These are phyloP conservation scores for Podaxis sp. DNA, from an alignment of 768 basidiomycete species.

Conservation along the genomic window DNA sequence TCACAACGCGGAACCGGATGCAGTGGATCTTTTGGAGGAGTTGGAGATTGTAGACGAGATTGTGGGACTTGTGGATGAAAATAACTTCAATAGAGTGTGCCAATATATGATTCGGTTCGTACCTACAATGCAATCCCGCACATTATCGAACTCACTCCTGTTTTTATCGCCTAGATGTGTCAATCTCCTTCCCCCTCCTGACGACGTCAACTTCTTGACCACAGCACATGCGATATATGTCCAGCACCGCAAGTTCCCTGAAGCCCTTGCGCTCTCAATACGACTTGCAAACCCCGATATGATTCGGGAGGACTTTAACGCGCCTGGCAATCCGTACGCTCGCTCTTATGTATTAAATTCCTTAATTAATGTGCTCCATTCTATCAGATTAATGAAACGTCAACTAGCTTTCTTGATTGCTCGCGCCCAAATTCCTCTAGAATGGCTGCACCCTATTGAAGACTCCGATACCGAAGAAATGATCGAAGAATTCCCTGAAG, in stretches of 20 bases:
- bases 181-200: slow-evolving; percentile 85
- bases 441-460: slow-evolving; percentile 72
- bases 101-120: slow-evolving; percentile 91
- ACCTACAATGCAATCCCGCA: background rate
- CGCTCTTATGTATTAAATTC: background rate
- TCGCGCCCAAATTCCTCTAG: slow-evolving; percentile 84
- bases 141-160: slow-evolving; percentile 5
- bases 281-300: slow-evolving; percentile 76
- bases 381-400: slow-evolving; percentile 76
- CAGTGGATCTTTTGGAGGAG: slow-evolving; percentile 92
- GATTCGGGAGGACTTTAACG: slow-evolving; percentile 83
- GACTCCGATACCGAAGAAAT: slow-evolving; percentile 47
- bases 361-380: background rate
- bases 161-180: slow-evolving; percentile 55
- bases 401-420: slow-evolving; percentile 94
- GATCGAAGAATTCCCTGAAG: slow-evolving; percentile 70
- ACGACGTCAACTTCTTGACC: slow-evolving; percentile 84
- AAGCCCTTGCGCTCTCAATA: slow-evolving; percentile 85
- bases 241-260: slow-evolving; percentile 82
- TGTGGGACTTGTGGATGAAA: slow-evolving; percentile 73
- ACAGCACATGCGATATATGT: slow-evolving; percentile 89
- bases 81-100: slow-evolving; percentile 87
- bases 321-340: slow-evolving; percentile 80
- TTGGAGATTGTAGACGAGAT: slow-evolving; percentile 85
- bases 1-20: slow-evolving; percentile 98